phyloP scores from a whole-genome alignment of 1,284 basidiomycete species.

The Tilletia setariae region DNA sequence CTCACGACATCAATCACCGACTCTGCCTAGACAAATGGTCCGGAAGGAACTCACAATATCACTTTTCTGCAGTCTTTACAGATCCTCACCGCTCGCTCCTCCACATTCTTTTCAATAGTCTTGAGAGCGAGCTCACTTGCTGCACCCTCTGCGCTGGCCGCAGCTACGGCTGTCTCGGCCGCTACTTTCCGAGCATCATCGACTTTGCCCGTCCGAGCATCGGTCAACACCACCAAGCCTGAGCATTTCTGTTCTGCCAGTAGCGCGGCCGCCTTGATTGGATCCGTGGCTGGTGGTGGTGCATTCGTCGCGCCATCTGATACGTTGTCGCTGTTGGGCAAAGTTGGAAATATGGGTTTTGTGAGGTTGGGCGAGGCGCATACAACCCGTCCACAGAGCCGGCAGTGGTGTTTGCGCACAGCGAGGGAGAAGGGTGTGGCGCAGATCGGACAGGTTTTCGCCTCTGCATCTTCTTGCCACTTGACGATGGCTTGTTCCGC shows the following conservation, averaged over 20 bases:
- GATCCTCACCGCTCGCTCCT: conserved; percentile 59
- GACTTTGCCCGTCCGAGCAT: conserved; percentile 26
- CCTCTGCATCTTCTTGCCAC: conserved; percentile 81
- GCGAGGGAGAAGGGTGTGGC: conserved; percentile 80
- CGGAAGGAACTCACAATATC: conserved; percentile 64
- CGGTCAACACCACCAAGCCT: conserved; percentile 28
- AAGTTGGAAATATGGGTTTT: conserved; percentile 20
- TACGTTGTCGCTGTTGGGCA: too few species aligned
- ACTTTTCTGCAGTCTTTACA: conserved; percentile 76
- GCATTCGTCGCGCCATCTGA: not conserved
- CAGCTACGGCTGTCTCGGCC: conserved; percentile 5
- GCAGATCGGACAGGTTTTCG: conserved; percentile 79
- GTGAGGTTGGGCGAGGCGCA: conserved; percentile 79
- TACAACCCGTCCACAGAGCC: conserved; percentile 85
- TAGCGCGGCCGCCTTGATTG: conserved; percentile 3
- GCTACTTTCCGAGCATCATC: conserved; percentile 34
- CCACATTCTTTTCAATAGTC: not conserved
- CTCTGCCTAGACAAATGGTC: not conserved
- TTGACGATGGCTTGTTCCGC: conserved; percentile 85
- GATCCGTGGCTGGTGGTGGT: conserved; percentile 38
- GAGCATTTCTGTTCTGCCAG: conserved; percentile 36
- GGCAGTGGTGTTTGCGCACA: conserved; percentile 93
- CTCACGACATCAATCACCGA: not conserved
- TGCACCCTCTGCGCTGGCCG: not conserved
- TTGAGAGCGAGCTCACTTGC: conserved; percentile 5